Evolutionary conservation across 257 asterid species (phyloP).

Genomic region (Leonotis leonurus): DNA sequence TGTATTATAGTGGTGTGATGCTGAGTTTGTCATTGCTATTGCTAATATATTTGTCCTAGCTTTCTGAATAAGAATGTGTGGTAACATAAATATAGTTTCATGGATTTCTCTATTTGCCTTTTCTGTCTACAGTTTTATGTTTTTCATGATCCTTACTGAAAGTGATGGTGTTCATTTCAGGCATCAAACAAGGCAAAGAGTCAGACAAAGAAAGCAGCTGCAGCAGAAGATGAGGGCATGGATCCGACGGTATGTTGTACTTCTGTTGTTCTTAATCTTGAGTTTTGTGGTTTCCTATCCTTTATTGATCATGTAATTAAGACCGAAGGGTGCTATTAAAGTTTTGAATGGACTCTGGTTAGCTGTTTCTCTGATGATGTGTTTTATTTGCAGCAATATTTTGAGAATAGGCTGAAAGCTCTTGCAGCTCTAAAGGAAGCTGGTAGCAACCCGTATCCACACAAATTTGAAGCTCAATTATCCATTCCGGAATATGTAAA

Average conservation of each 20-base stretch:
- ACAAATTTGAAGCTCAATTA: conserved; percentile 45
- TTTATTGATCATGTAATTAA: background rate
- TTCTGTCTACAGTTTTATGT: background rate
- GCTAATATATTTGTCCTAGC: background rate
- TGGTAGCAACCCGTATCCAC: conserved; percentile 76
- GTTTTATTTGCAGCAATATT: conserved; percentile 55
- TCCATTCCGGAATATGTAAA: conserved; percentile 52
- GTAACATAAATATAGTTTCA: background rate
- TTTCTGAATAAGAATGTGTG: background rate
- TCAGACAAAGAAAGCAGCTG: conserved; percentile 39
- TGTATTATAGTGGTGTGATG: background rate
- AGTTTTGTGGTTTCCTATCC: background rate
- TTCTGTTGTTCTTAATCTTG: background rate
- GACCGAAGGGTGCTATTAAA: background rate
- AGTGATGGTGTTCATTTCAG: conserved; percentile 16
- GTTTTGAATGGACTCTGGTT: background rate
- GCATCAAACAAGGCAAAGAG: conserved; percentile 34
- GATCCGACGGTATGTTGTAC: conserved; percentile 51
- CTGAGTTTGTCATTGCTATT: background rate
- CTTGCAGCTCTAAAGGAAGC: conserved; percentile 55
- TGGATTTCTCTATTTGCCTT: background rate
- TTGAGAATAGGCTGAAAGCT: conserved; percentile 52
- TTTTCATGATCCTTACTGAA: background rate
- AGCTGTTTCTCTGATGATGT: background rate
- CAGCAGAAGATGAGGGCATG: conserved; percentile 59